These are phyloP conservation scores for Vicia sativa DNA, from an alignment of 306 rosid genomes.

Conservation along the genomic window DNA sequence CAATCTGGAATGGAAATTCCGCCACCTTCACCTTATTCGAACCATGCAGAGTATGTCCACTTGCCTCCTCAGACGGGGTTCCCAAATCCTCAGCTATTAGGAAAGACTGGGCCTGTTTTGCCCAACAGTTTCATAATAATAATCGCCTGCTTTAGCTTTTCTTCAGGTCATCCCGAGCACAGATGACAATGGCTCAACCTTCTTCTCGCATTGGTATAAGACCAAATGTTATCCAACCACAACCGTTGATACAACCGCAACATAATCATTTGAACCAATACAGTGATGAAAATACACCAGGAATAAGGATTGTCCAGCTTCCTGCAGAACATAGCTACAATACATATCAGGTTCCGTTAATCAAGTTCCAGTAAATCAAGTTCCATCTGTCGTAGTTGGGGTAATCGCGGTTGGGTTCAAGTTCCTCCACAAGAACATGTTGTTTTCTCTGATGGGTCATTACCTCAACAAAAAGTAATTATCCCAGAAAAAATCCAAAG, in stretches of 20 bases:
- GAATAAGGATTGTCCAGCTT: constrained; percentile 62
- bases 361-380: constrained; percentile 61
- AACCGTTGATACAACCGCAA: constrained; percentile 56
- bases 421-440: constrained; percentile 59
- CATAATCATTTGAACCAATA: constrained; percentile 60
- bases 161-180: constrained; percentile 59
- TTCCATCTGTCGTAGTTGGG: constrained; percentile 54
- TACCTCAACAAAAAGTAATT: constrained; percentile 51
- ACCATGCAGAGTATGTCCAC: constrained; percentile 57
- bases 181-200: constrained; percentile 56
- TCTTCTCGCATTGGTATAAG: constrained; percentile 57
- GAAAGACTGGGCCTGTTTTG: constrained; percentile 46
- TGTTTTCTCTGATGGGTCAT: constrained; percentile 56
- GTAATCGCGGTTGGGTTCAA: constrained; percentile 69
- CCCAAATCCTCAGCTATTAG: constrained; percentile 55
- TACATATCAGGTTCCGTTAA: constrained; percentile 56
- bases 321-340: constrained; percentile 70
- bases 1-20: constrained; percentile 57
- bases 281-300: constrained; percentile 57
- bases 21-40: constrained; percentile 53
- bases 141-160: constrained; percentile 47
- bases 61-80: constrained; percentile 64
- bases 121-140: constrained; percentile 58
- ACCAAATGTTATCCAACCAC: constrained; percentile 56
- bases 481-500: constrained; percentile 50